phyloP scores from a whole-genome alignment of 139 green algal species.

The Haematococcus sp. region DNA sequence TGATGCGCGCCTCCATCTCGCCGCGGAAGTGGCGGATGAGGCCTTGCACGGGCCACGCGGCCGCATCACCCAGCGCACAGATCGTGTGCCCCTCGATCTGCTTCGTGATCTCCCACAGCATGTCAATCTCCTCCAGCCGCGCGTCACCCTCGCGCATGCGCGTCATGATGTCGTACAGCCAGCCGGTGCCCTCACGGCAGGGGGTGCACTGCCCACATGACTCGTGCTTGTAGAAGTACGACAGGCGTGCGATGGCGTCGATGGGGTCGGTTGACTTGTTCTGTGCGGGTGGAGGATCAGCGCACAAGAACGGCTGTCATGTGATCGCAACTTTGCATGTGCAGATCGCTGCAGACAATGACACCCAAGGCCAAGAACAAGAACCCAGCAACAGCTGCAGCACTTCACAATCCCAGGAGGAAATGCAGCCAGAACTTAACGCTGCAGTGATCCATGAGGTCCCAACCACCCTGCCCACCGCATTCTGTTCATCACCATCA shows the following conservation, averaged over 20 bases:
- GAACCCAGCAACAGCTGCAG: no score
- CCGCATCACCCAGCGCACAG: slow-evolving; percentile 95
- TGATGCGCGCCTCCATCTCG: slow-evolving; percentile 66
- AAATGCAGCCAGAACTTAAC: no score
- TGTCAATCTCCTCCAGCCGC: slow-evolving; percentile 96
- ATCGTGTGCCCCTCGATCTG: slow-evolving; percentile 96
- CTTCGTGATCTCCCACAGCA: slow-evolving; percentile 96
- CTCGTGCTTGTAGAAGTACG: slow-evolving; percentile 99
- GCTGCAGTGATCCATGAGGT: no score
- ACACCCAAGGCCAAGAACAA: no score
- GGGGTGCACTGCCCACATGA: slow-evolving; percentile 97
- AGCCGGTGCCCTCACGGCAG: slow-evolving; percentile 93
- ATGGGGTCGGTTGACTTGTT: slow-evolving; percentile 97
- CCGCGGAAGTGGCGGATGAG: slow-evolving; percentile 95
- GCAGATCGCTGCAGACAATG: neutral
- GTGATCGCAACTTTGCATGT: neutral
- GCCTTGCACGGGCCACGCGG: slow-evolving; percentile 94
- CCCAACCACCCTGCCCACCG: no score
- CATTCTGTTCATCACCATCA: no score
- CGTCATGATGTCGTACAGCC: slow-evolving; percentile 91
- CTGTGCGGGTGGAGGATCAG: slow-evolving; percentile 6
- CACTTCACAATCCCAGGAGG: no score
- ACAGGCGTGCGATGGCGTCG: slow-evolving; percentile 88
- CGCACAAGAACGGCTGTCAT: neutral
- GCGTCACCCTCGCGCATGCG: slow-evolving; percentile 79